Evolutionary conservation across 441 rosid genomes (phyloP).

Genomic region (Pelargonium citronellum): DNA sequence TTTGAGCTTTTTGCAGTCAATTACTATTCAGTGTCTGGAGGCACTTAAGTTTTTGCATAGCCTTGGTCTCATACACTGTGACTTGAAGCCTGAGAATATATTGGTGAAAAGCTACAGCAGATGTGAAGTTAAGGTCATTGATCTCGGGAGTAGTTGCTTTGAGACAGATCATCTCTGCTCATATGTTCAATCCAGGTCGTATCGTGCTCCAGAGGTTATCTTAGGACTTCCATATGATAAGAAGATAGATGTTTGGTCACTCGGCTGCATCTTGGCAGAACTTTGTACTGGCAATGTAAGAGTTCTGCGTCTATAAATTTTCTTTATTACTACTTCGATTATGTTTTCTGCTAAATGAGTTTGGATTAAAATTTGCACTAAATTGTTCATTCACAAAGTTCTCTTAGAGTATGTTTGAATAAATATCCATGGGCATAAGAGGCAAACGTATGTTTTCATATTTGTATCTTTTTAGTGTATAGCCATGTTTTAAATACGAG

Average conservation of each 20-base stretch:
- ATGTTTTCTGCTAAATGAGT: background rate
- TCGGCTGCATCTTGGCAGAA: conserved; percentile 96
- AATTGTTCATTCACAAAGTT: background rate
- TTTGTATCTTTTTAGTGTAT: too few relatives aligned
- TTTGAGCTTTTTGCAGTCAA: conserved; percentile 58
- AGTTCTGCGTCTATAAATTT: background rate
- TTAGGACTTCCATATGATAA: conserved; percentile 87
- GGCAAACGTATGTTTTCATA: too few relatives aligned
- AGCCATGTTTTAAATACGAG: too few relatives aligned
- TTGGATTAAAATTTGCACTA: background rate
- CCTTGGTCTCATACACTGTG: conserved; percentile 92
- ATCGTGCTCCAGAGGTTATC: conserved; percentile 96
- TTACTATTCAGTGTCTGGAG: conserved; percentile 88
- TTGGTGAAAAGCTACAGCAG: conserved; percentile 93
- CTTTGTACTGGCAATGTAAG: conserved; percentile 97
- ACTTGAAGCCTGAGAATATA: conserved; percentile 90
- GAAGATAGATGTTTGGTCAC: conserved; percentile 93
- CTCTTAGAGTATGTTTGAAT: background rate
- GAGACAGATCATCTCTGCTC: conserved; percentile 97
- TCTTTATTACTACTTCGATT: background rate
- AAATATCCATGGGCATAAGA: too few relatives aligned
- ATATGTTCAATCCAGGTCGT: conserved; percentile 93
- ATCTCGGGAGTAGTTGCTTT: conserved; percentile 98
- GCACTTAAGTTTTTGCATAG: conserved; percentile 83
- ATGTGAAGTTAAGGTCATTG: conserved; percentile 95